Base-by-base conservation (phyloP, 768 basidiomycete genomes). In the Xerocomellus amylosporus region DNA sequence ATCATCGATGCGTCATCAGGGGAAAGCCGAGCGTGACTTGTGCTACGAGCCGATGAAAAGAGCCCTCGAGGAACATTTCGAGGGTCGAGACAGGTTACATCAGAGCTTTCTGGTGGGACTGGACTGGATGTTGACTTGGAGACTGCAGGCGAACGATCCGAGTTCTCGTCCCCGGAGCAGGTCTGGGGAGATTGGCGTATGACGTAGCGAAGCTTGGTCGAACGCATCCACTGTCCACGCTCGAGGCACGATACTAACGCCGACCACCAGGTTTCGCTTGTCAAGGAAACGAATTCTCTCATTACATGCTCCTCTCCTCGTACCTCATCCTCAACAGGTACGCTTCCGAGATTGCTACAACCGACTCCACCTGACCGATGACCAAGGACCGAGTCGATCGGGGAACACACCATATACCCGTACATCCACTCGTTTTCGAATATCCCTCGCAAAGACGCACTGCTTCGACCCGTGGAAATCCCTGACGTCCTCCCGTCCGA, bases 371-470 rank as follows among this genome's bases (percentile, higher is more conserved):
- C 44, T 44, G 37, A 46, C 42, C 17, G 43, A n/a, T 41, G 19
- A 8, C 33, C 17, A 64, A 79, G 91, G 59, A 92, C 90, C 3
- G 73, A 81, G n/a, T 69, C 76, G 49, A 75, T 86, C n/a, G 74
- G 82, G 59, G 75, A 87, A 57, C 79, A 93, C 73, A 83, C 82
- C 0, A 82, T 98, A 57, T 89, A 91, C 69, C 95, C 94, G 6
- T 96, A 90, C 70, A 77, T 96, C 8, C 95, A 98, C 70, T 87
- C 92, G 2, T 94, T 96, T 70, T 96, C 93, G 14, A 98, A 98
- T 60, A 74, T 85, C 22, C 79, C 77, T 1, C 76, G 79, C 30
- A 76, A 79, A 15, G 62, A 74, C 19, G 79, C 84, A 5, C 78
- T 96, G 55, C 79, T 96, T 13, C 81, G 81, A 7, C 71, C 83